These are phyloP conservation scores for Fusarium sp. DNA, from an alignment of 2,329 filamentous ascomycete genomes.

Conservation along the genomic window DNA sequence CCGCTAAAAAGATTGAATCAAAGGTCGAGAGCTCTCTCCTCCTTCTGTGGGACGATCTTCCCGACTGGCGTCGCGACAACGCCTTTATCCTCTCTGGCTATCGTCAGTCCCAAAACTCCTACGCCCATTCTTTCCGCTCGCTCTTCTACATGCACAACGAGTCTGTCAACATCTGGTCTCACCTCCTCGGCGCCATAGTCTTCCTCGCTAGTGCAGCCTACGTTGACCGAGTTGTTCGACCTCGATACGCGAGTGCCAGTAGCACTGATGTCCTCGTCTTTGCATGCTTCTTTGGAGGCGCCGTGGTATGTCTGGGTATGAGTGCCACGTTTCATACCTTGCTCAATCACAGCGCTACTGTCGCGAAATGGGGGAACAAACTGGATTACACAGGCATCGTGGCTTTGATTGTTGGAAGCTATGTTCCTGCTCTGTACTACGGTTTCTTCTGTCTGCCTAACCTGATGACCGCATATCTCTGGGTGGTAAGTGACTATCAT, in stretches of 20 bases:
- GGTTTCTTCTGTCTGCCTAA: slow-evolving; percentile 79
- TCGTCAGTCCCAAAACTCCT: slow-evolving; percentile 64
- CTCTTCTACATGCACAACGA: slow-evolving; percentile 71
- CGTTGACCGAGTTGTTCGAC: slow-evolving; percentile 69
- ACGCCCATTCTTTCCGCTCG: slow-evolving; percentile 59
- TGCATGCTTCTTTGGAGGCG: slow-evolving; percentile 82
- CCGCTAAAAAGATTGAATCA: slow-evolving; percentile 52
- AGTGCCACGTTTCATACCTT: slow-evolving; percentile 88
- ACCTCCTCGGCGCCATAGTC: slow-evolving; percentile 73
- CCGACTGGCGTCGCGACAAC: slow-evolving; percentile 71
- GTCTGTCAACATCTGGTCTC: slow-evolving; percentile 73
- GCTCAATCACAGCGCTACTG: slow-evolving; percentile 82
- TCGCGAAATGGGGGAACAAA: slow-evolving; percentile 89
- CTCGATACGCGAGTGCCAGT: slow-evolving; percentile 74
- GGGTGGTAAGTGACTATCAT: slow-evolving; percentile 67
- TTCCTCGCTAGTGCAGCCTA: slow-evolving; percentile 65
- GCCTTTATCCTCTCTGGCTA: slow-evolving; percentile 67
- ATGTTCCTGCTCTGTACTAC: slow-evolving; percentile 89
- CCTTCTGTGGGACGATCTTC: slow-evolving; percentile 70
- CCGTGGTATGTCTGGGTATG: slow-evolving; percentile 80
- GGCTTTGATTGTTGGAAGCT: slow-evolving; percentile 89
- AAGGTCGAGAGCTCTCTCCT: slow-evolving; percentile 59
- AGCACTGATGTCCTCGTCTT: slow-evolving; percentile 77
- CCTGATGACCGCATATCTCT: slow-evolving; percentile 79
- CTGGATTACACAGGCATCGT: slow-evolving; percentile 97